A percentile compares a stretch with the other conserved stretches of the same genome.
These are phyloP conservation scores for Lepidium aucheri DNA, from an alignment of 345 rosid genomes.

Conservation along the genomic window DNA sequence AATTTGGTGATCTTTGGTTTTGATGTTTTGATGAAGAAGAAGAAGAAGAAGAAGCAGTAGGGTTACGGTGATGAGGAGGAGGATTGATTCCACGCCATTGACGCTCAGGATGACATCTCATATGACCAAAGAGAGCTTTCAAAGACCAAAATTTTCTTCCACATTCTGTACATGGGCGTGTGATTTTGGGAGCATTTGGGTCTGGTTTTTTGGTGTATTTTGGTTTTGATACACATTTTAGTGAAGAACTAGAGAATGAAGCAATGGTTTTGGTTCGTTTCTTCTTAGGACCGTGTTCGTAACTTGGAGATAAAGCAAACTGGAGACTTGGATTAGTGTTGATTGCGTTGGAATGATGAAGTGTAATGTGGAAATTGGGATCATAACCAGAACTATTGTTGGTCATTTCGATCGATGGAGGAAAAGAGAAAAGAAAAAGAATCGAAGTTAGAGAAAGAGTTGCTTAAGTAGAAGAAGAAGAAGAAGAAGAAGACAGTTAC, in stretches of 20 bases:
- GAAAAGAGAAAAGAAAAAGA: slow-evolving; percentile 9
- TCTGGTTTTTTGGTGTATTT: slow-evolving; percentile 55
- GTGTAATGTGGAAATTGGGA: slow-evolving; percentile 16
- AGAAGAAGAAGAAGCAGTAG: slow-evolving; percentile 12
- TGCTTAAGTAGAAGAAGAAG: slow-evolving; percentile 38
- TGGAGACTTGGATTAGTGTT: slow-evolving; percentile 14
- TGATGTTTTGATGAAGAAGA: slow-evolving; percentile 9
- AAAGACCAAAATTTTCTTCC: slow-evolving; percentile 84
- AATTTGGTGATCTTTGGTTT: not conserved
- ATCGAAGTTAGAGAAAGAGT: not conserved
- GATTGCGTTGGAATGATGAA: slow-evolving; percentile 8
- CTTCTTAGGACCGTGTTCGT: slow-evolving; percentile 33
- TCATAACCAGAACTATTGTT: slow-evolving; percentile 22
- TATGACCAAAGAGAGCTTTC: slow-evolving; percentile 94
- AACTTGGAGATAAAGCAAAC: slow-evolving; percentile 24
- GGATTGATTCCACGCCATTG: slow-evolving; percentile 78
- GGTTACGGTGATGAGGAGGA: slow-evolving; percentile 36
- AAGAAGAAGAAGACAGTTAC: slow-evolving; percentile 24
- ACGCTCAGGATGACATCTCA: slow-evolving; percentile 93
- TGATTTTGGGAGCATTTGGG: slow-evolving; percentile 64
- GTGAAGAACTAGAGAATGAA: slow-evolving; percentile 8
- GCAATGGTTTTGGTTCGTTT: slow-evolving; percentile 38
- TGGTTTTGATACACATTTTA: slow-evolving; percentile 21
- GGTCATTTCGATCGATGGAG: slow-evolving; percentile 9
- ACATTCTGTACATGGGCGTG: slow-evolving; percentile 82